Percentiles rank a stretch among this genome's conserved stretches.
phyloP scores from a whole-genome alignment of 495 filamentous ascomycete genomes.

The Daldinia vernicosa region DNA sequence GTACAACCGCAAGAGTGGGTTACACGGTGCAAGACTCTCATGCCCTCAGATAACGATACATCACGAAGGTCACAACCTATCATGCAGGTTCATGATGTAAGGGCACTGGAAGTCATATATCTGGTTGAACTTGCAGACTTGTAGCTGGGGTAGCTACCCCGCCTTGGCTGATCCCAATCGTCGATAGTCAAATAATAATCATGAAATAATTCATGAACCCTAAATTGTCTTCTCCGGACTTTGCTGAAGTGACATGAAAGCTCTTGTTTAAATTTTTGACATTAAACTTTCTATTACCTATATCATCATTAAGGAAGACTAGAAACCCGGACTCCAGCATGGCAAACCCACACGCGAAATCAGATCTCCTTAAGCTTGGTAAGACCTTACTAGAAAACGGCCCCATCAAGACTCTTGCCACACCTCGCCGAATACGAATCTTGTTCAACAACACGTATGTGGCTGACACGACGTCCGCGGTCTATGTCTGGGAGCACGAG shows the following conservation, averaged over 20 bases:
- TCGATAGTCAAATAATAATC: not conserved
- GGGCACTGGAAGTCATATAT: not conserved
- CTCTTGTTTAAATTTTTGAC: too few relatives aligned
- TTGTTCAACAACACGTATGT: conserved; percentile 42
- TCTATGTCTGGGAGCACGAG: conserved; percentile 51
- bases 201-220: not conserved
- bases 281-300: not conserved
- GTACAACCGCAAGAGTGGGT: not conserved
- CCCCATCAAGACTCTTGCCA: conserved; percentile 45
- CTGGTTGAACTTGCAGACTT: conserved; percentile 6
- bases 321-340: not conserved
- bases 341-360: conserved; percentile 8
- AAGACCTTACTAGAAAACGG: conserved; percentile 38
- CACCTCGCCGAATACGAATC: conserved; percentile 48
- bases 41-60: conserved; percentile 4
- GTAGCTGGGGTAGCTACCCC: conserved; percentile 16
- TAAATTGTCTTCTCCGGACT: not conserved
- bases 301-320: not conserved
- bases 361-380: conserved; percentile 41
- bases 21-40: not conserved
- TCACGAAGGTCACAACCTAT: conserved; percentile 6
- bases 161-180: not conserved
- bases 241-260: not conserved
- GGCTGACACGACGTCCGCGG: conserved; percentile 47
- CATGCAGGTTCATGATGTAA: conserved; percentile 1